Conservation (phyloP, 2,329 filamentous ascomycete species). For the Colletotrichum endophyticum region DNA sequence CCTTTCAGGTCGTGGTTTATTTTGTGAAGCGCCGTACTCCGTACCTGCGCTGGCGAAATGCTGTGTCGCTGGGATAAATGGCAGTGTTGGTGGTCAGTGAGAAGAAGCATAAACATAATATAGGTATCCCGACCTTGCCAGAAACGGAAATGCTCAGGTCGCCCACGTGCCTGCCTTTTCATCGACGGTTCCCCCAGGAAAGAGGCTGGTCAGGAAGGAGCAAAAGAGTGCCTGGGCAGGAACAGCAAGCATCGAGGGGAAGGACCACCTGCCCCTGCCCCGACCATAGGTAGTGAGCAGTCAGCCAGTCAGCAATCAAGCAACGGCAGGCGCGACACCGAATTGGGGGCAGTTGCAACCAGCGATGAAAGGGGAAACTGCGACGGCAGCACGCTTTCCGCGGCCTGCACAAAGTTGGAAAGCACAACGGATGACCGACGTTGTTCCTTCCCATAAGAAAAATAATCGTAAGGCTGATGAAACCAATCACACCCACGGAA, state of each 20-base stretch:
- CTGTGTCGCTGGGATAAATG: background rate
- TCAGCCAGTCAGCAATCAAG: background rate
- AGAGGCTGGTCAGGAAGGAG: background rate
- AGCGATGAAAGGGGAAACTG: background rate
- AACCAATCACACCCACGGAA: background rate
- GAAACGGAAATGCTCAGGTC: background rate
- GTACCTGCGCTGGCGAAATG: background rate
- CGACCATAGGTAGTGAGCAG: no score
- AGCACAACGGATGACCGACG: background rate
- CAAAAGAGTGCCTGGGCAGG: background rate
- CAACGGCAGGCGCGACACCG: background rate
- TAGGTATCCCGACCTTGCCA: background rate
- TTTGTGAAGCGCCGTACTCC: background rate
- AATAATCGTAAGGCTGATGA: conserved; percentile 13
- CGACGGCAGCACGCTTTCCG: background rate
- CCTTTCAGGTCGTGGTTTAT: background rate
- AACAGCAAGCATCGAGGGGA: background rate
- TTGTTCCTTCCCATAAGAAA: background rate
- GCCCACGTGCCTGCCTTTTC: background rate
- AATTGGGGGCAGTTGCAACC: background rate
- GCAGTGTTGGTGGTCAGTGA: background rate
- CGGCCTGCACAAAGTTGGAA: background rate
- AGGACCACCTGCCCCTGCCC: background rate
- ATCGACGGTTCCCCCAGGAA: background rate
- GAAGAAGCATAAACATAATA: background rate